Evolutionary conservation across 306 rosid species (phyloP), one percentile per base, ranked within the genome.

Genomic region (Aeschynomene evenia): DNA sequence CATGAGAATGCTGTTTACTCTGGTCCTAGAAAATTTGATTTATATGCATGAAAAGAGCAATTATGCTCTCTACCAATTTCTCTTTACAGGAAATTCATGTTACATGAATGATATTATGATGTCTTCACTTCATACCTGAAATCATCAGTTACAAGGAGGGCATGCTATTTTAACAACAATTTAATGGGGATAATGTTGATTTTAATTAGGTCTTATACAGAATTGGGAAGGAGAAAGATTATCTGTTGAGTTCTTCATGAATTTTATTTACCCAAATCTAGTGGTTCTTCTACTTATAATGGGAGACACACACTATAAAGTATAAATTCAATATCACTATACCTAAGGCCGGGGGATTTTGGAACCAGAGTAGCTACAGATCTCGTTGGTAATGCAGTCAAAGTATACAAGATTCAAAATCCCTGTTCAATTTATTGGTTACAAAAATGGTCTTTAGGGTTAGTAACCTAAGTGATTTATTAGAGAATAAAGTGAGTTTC

Each of bases 71-170:
- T 67, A 6, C 11, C 7, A 40, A 40, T 21, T 61, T 52, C 29
- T 58, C 69, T 67, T 33, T 31, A 7, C 53, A 23, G 67, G 61
- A 57, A 33, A 15, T 45, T 34, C 14, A 37, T 40, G 31, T 12
- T 9, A 15, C 31, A 23, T 58, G n/a, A n/a, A n/a, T n/a, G n/a
- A n/a, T n/a, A n/a, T 65, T 15, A 58, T 60, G 29, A 36, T 36
- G 55, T 34, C 31, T 60, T 70, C 48, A 2, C 54, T 22, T 31
- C 46, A 40, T 63, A 60, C 33, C 55, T 39, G 50, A 64, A 66
- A 63, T 21, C 19, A 61, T 57, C 21, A 50, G 53, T 53, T 77
- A 21, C 22, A 10, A 26, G 65, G 42, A 24, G 31, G 48, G 26
- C 18, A 43, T 56, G 29, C 46, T 51, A 7, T 28, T 67, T 24